These are phyloP conservation scores for Tardiomyces blankii DNA, from an alignment of 1,139 yeast genomes.

Conservation along the genomic window DNA sequence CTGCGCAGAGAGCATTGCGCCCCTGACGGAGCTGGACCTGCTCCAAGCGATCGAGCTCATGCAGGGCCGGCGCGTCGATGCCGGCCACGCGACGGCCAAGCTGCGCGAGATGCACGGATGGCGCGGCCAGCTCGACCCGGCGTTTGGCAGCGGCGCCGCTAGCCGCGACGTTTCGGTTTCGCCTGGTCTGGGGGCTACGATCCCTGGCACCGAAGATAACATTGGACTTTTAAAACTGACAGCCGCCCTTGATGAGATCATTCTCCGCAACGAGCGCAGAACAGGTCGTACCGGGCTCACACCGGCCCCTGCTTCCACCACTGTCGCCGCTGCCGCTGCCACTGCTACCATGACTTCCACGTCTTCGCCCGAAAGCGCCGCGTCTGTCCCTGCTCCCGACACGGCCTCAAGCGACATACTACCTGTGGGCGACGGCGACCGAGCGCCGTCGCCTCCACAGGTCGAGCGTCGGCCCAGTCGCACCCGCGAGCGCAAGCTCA, in stretches of 20 bases:
- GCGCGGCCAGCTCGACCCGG: slow-evolving; percentile 7
- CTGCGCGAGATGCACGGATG: slow-evolving; percentile 12
- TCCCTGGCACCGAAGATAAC: slow-evolving; percentile 6
- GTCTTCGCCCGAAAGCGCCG: neutral
- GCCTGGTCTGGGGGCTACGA: neutral
- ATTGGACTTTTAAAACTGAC: slow-evolving; percentile 17
- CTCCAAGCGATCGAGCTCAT: slow-evolving; percentile 27
- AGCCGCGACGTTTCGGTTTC: neutral
- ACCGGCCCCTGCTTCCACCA: too few relatives aligned
- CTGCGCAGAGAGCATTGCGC: slow-evolving; percentile 22
- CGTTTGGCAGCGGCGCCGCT: neutral
- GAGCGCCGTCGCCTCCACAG: neutral
- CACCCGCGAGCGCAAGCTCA: slow-evolving; percentile 9
- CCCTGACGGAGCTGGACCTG: slow-evolving; percentile 30
- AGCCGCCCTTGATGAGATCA: slow-evolving; percentile 23
- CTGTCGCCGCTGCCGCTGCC: too few relatives aligned
- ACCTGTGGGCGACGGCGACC: neutral
- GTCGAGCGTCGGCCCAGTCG: slow-evolving; percentile 8
- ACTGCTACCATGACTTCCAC: too few relatives aligned
- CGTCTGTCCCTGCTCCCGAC: neutral
- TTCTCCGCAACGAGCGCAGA: slow-evolving; percentile 5
- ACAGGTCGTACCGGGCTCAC: too few relatives aligned
- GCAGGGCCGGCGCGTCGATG: slow-evolving; percentile 17
- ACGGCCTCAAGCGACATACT: neutral
- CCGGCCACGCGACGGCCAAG: slow-evolving; percentile 17